Conservation (phyloP, 2,329 filamentous ascomycete genomes). For the Colletotrichum tofieldiae region DNA sequence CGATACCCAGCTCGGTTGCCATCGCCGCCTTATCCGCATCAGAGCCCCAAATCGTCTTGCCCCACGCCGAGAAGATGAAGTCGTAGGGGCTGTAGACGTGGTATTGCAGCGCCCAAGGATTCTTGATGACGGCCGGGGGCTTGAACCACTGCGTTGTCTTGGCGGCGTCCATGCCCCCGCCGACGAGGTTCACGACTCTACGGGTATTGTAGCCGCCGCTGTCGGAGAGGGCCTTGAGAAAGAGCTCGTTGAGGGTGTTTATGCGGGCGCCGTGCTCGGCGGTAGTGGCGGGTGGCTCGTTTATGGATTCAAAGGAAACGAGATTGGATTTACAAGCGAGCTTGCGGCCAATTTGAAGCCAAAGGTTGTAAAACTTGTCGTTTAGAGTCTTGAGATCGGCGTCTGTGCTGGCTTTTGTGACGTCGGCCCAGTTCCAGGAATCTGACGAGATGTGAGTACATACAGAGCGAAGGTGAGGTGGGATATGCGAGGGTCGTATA, state of each 20-base stretch:
- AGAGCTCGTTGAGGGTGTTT: constrained; percentile 71
- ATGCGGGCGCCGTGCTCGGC: constrained; percentile 64
- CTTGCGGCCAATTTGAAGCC: constrained; percentile 70
- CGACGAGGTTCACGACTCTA: constrained; percentile 70
- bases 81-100: constrained; percentile 74
- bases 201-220: constrained; percentile 70
- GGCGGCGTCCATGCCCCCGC: constrained; percentile 61
- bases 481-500: constrained; percentile 29
- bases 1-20: constrained; percentile 63
- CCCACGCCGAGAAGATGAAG: constrained; percentile 66
- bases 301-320: constrained; percentile 73
- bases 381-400: constrained; percentile 68
- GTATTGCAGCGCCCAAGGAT: constrained; percentile 74
- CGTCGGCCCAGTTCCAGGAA: constrained; percentile 71
- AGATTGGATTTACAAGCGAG: constrained; percentile 68
- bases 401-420: constrained; percentile 54
- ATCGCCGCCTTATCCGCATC: constrained; percentile 66
- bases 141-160: constrained; percentile 71
- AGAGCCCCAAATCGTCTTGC: constrained; percentile 73
- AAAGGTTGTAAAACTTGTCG: constrained; percentile 69
- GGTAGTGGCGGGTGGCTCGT: constrained; percentile 70
- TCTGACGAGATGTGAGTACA: constrained; percentile 52
- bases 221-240: constrained; percentile 67
- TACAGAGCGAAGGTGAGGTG: not conserved
- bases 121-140: constrained; percentile 62